Conservation (phyloP, 2,329 filamentous ascomycete genomes). For the Aspergillus quadrilineatus region DNA sequence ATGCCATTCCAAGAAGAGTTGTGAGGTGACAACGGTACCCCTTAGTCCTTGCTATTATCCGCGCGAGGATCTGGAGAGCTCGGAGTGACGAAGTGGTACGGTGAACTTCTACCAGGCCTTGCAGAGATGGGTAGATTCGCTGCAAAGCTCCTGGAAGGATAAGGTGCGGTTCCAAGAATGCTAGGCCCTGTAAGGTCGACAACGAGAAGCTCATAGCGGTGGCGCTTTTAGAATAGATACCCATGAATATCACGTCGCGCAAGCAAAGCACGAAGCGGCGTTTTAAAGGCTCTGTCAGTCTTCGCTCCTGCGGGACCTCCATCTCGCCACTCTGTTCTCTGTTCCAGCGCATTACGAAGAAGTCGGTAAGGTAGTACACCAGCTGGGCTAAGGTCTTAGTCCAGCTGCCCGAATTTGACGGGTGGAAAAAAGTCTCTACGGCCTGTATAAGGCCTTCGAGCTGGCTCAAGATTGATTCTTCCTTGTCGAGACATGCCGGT, state of each 20-base stretch:
- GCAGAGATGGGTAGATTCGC: conserved; percentile 93
- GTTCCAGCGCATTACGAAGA: conserved; percentile 98
- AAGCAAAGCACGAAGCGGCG: conserved; percentile 84
- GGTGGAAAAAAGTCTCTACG: conserved; percentile 97
- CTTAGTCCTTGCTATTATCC: conserved; percentile 86
- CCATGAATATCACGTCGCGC: conserved; percentile 95
- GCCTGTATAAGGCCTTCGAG: conserved; percentile 91
- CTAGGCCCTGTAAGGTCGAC: conserved; percentile 81
- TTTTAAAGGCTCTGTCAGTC: conserved; percentile 77
- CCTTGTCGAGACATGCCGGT: conserved; percentile 72
- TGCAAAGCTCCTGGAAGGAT: conserved; percentile 92
- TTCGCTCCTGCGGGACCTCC: conserved; percentile 76
- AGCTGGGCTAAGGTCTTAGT: conserved; percentile 86
- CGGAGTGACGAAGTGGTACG: conserved; percentile 91
- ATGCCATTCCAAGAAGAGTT: conserved; percentile 82
- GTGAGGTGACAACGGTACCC: conserved; percentile 97
- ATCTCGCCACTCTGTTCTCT: conserved; percentile 90
- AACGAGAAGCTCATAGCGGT: conserved; percentile 90
- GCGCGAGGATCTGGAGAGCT: conserved; percentile 86
- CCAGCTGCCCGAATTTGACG: conserved; percentile 92
- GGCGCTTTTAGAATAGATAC: conserved; percentile 91
- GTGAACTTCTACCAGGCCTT: conserved; percentile 95
- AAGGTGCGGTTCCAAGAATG: conserved; percentile 85
- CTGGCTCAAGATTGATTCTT: conserved; percentile 76
- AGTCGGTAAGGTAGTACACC: conserved; percentile 87